A percentile compares a stretch with the other conserved stretches of the same genome.
These are phyloP conservation scores for Mucor piriformis DNA, from an alignment of 371 early-diverging fungal species.

Conservation along the genomic window DNA sequence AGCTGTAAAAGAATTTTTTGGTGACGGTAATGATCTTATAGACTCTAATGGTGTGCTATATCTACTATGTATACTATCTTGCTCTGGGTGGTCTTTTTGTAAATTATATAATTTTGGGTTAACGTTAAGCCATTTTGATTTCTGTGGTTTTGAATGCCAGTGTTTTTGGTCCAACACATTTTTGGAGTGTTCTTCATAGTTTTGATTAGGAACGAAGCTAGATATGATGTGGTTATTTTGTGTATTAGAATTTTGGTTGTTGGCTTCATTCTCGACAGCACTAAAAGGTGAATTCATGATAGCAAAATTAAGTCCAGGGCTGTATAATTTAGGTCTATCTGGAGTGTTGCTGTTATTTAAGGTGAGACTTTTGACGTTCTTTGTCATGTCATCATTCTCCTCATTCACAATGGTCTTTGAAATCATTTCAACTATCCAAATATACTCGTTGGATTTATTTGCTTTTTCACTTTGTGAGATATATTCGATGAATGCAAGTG, in stretches of 20 bases:
- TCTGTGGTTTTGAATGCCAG: not conserved
- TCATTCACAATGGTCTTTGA: not conserved
- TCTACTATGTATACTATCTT: not conserved
- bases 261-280: not conserved
- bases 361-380: not conserved
- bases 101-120: conserved; percentile 6
- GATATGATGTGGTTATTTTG: not conserved
- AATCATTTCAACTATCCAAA: not conserved
- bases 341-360: not conserved
- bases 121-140: conserved; percentile 8
- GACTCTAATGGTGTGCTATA: conserved; percentile 8
- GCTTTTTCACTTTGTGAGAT: not conserved
- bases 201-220: not conserved
- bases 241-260: not conserved
- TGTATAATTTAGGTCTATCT: not conserved
- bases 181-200: not conserved
- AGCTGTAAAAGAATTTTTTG: not conserved
- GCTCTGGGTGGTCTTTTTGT: not conserved
- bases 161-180: not conserved
- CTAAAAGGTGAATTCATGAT: not conserved
- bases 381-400: not conserved
- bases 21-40: not conserved
- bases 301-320: not conserved
- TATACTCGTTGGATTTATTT: not conserved
- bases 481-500: not conserved